These are phyloP conservation scores for Fraxinus xanthoxyloides DNA, from an alignment of 305 asterid species.

Conservation along the genomic window DNA sequence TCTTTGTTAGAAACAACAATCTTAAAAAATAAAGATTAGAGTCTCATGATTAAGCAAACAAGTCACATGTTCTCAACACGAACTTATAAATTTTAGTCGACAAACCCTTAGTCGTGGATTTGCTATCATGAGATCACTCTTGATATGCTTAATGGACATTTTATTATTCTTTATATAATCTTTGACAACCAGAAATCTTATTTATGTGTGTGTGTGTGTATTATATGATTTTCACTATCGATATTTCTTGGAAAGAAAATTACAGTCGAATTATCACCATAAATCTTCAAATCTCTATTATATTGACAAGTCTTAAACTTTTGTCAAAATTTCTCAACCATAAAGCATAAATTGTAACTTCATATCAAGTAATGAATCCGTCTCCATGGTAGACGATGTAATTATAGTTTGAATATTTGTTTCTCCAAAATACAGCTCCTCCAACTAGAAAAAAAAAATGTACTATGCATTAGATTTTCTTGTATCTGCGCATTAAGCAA, in stretches of 20 bases:
- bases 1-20: too few relatives aligned
- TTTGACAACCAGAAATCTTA: too few relatives aligned
- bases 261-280: not conserved
- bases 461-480: not conserved
- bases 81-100: too few relatives aligned
- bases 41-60: too few relatives aligned
- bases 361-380: not conserved
- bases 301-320: not conserved
- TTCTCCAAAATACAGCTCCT: not conserved
- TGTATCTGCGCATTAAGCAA: not conserved
- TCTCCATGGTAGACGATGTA: not conserved
- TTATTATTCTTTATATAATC: too few relatives aligned
- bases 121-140: too few relatives aligned
- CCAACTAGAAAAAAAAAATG: too few relatives aligned
- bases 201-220: too few relatives aligned
- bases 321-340: not conserved
- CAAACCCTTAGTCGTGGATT: too few relatives aligned
- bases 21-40: too few relatives aligned
- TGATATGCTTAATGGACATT: too few relatives aligned
- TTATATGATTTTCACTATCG: not conserved
- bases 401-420: not conserved
- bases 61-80: too few relatives aligned
- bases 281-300: not conserved
- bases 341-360: not conserved
- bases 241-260: not conserved